phyloP scores from a whole-genome alignment of 257 asterid genomes.

The Buddleja alternifolia region DNA sequence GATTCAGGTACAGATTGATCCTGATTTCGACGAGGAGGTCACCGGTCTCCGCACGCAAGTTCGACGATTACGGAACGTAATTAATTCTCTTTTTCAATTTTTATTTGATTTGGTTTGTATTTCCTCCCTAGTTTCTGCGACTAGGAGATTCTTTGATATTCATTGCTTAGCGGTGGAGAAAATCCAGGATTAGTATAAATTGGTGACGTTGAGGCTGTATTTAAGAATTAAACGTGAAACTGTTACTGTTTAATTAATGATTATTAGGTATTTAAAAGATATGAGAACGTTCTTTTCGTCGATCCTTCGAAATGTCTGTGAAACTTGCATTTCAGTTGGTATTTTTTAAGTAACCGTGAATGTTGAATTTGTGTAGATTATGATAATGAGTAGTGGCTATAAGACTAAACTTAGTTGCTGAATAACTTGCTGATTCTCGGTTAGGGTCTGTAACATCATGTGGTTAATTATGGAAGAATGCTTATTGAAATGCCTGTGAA shows the following conservation, averaged over 20 bases:
- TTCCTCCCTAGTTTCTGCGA: background rate
- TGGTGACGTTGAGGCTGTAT: background rate
- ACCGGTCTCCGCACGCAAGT: constrained; percentile 88
- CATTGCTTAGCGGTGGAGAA: background rate
- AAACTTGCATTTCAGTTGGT: background rate
- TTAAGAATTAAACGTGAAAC: constrained; percentile 49
- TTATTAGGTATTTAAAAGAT: constrained; percentile 24
- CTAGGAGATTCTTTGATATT: background rate
- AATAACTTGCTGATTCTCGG: background rate
- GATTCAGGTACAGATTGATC: constrained; percentile 84
- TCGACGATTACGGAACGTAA: constrained; percentile 73
- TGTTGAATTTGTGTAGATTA: background rate
- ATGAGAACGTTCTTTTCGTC: background rate
- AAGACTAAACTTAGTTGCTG: background rate
- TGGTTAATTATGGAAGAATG: background rate
- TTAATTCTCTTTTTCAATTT: constrained; percentile 13
- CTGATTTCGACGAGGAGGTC: constrained; percentile 83
- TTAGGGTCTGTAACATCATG: background rate
- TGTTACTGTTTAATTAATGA: constrained; percentile 34
- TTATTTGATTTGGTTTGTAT: background rate
- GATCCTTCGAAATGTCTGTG: background rate
- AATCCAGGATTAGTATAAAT: background rate
- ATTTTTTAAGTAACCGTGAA: background rate
- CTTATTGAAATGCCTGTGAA: background rate
- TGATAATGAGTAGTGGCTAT: background rate